These are phyloP conservation scores for Onygena corvina DNA, from an alignment of 2,329 filamentous ascomycete species.

Conservation along the genomic window DNA sequence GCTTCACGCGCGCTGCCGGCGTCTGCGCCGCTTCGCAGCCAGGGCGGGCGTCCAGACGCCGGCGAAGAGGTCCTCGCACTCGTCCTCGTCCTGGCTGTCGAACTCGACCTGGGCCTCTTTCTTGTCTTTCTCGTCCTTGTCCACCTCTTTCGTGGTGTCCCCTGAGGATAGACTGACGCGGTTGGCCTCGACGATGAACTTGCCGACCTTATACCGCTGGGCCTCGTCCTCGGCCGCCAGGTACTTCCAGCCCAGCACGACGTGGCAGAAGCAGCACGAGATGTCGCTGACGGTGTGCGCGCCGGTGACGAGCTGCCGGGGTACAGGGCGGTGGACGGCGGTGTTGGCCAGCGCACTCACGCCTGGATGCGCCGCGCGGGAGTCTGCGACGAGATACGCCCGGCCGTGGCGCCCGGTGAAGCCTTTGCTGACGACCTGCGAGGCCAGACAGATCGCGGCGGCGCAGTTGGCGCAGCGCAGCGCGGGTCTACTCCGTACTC, in stretches of 20 bases:
- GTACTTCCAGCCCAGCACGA: slow-evolving; percentile 53
- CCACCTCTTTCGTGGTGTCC: background rate
- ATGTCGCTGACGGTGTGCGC: slow-evolving; percentile 52
- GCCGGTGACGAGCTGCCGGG: slow-evolving; percentile 50
- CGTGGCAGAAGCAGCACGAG: slow-evolving; percentile 45
- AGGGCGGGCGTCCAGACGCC: slow-evolving; percentile 48
- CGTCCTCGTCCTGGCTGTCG: slow-evolving; percentile 54
- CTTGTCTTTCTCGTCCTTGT: slow-evolving; percentile 9
- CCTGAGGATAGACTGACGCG: slow-evolving; percentile 36
- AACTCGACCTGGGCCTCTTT: slow-evolving; percentile 40
- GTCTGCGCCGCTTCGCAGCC: slow-evolving; percentile 29
- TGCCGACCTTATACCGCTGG: slow-evolving; percentile 55
- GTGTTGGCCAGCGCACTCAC: slow-evolving; percentile 44
- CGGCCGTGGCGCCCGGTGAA: slow-evolving; percentile 54
- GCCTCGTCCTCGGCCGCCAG: slow-evolving; percentile 49
- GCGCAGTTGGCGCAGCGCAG: slow-evolving; percentile 49
- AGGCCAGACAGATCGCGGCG: slow-evolving; percentile 46
- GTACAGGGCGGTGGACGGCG: slow-evolving; percentile 43
- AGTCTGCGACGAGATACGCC: slow-evolving; percentile 48
- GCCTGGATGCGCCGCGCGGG: background rate
- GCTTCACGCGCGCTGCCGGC: background rate
- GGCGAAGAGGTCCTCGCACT: slow-evolving; percentile 53
- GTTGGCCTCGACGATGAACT: slow-evolving; percentile 53
- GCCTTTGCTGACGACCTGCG: slow-evolving; percentile 52
- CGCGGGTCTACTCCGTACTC: too few species aligned